Base-by-base conservation (phyloP, 2,329 filamentous ascomycete genomes). In the Neoscytalidium dimidiatum region DNA sequence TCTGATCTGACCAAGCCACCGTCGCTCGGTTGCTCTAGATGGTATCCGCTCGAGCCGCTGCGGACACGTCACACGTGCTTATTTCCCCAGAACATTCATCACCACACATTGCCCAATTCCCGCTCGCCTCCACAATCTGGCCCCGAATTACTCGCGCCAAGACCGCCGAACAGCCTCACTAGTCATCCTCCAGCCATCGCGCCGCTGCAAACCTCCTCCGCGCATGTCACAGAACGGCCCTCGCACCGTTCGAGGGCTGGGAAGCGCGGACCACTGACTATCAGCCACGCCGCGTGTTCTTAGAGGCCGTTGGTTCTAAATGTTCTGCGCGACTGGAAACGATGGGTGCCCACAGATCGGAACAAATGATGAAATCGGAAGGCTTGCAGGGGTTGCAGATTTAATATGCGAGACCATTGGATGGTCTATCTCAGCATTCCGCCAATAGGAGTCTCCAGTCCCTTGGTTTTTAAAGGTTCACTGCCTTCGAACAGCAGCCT, bases 41-140 rank as follows among this genome's bases (percentile, higher is more conserved):
- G 33, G 52, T 41, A n/a, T 31, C 53, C 53, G 53, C 53, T 60
- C 56, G 38, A 46, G 41, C 56, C 56, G 41, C 56, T 33, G 41
- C 56, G 41, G 46, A 60, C 56, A 60, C 56, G 56, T 60, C 56
- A 60, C 56, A 60, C 38, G 56, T 60, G 56, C 56, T n/a, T n/a
- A 23, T 46, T n/a, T 46, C 56, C 28, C 56, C 56, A 60, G 38
- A 46, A 35, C 26, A 28, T 43, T 58, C 56, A 46, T 46, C 38
- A 60, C 35, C 28, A 28, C 41, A n/a, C 56, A 33, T n/a, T 60
- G 28, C 26, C 41, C 56, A 33, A 46, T 7, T 33, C 41, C 38
- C 38, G 38, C n/a, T 41, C 28, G 41, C 56, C 56, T 46, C 56
- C 56, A 33, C 56, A 46, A 46, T 35, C 56, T 31, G 56, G 56